phyloP scores from a whole-genome alignment of 2,329 filamentous ascomycete genomes.

The Exophiala calicioides region DNA sequence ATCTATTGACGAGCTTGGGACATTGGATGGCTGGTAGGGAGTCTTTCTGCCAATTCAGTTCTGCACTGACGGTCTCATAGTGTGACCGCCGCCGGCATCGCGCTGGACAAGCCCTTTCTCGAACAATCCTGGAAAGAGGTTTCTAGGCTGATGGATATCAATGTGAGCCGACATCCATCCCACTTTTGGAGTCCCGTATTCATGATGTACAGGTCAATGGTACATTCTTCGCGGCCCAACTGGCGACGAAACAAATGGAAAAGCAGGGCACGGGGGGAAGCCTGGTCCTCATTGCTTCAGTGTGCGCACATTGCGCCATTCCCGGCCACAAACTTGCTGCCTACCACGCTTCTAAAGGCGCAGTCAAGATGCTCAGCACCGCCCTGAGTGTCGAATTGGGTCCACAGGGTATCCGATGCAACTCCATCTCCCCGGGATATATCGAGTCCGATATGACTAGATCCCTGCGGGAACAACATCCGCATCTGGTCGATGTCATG shows the following conservation, averaged over 20 bases:
- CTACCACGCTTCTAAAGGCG: conserved; percentile 45
- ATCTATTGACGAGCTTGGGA: conserved; percentile 42
- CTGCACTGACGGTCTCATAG: conserved; percentile 6
- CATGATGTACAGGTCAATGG: conserved; percentile 49
- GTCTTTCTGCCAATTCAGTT: background rate
- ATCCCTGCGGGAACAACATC: conserved; percentile 6
- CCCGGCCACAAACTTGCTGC: conserved; percentile 37
- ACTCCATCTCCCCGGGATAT: conserved; percentile 71
- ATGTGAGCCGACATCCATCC: conserved; percentile 39
- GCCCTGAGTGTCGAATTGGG: conserved; percentile 74
- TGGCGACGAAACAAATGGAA: conserved; percentile 54
- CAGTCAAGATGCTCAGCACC: conserved; percentile 48
- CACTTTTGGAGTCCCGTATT: background rate
- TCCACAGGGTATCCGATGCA: conserved; percentile 68
- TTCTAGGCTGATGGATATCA: conserved; percentile 44
- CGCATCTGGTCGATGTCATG: conserved; percentile 29
- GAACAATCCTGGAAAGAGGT: conserved; percentile 49
- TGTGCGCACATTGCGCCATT: conserved; percentile 20
- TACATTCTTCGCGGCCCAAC: conserved; percentile 50
- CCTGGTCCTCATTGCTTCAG: conserved; percentile 28
- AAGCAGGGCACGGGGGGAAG: conserved; percentile 45
- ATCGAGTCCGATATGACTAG: conserved; percentile 55
- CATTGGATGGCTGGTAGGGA: conserved; percentile 41
- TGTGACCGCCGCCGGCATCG: conserved; percentile 37
- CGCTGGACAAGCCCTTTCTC: conserved; percentile 48